phyloP scores from a whole-genome alignment of 140 eudicot genomes.

The Cichorium intybus region DNA sequence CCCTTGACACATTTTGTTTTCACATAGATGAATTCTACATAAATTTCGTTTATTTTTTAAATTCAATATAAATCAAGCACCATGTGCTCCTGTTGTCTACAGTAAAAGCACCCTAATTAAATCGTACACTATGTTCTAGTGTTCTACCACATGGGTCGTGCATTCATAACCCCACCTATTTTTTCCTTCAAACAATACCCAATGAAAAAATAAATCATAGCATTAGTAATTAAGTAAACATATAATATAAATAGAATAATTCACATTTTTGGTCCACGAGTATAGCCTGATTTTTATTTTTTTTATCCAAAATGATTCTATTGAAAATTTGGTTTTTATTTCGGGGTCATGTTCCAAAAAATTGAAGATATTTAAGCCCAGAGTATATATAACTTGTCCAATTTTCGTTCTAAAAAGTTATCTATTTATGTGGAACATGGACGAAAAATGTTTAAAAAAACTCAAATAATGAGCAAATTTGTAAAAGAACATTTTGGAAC shows the following conservation, averaged over 20 bases:
- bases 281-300: not conserved
- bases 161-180: conserved; percentile 29
- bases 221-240: not conserved
- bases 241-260: not conserved
- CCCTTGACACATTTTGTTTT: conserved; percentile 24
- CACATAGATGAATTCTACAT: conserved; percentile 2
- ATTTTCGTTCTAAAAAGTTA: not conserved
- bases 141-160: conserved; percentile 30
- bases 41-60: conserved; percentile 12
- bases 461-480: not conserved
- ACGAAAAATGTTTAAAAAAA: too few relatives aligned
- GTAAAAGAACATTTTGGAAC: not conserved
- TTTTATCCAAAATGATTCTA: too few relatives aligned
- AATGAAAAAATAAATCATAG: not conserved
- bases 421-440: not conserved
- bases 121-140: conserved; percentile 19
- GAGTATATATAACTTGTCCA: too few relatives aligned
- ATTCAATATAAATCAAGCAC: conserved; percentile 22
- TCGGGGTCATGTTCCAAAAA: not conserved
- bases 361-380: not conserved
- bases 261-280: not conserved
- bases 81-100: conserved; percentile 38
- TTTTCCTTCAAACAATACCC: conserved; percentile 18
- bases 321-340: not conserved
- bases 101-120: conserved; percentile 20